phyloP scores from a whole-genome alignment of 2,329 filamentous ascomycete species.

The Colletotrichum spaethianum region DNA sequence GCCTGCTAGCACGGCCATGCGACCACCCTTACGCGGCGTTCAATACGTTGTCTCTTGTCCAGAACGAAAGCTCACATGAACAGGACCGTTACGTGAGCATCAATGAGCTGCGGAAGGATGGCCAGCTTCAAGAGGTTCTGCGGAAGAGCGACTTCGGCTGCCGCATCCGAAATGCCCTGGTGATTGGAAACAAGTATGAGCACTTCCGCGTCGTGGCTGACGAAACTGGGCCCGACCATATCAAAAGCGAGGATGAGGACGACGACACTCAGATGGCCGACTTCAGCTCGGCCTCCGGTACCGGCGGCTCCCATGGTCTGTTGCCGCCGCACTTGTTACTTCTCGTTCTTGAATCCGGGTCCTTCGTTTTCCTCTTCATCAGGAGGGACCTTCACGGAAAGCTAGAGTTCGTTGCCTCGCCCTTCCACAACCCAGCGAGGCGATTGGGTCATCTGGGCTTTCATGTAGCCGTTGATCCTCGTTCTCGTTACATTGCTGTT shows the following conservation, averaged over 20 bases:
- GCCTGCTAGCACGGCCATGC: slow-evolving; percentile 2
- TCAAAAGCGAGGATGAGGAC: slow-evolving; percentile 59
- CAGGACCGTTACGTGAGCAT: slow-evolving; percentile 86
- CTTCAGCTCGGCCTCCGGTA: slow-evolving; percentile 41
- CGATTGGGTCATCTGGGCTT: slow-evolving; percentile 71
- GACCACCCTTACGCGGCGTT: slow-evolving; percentile 12
- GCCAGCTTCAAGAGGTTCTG: slow-evolving; percentile 81
- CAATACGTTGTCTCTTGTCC: not conserved
- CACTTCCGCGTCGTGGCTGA: slow-evolving; percentile 52
- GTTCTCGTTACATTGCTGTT: slow-evolving; percentile 77
- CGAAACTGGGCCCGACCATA: slow-evolving; percentile 39
- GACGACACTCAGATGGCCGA: slow-evolving; percentile 52
- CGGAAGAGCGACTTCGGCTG: slow-evolving; percentile 84
- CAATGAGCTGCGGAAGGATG: slow-evolving; percentile 78
- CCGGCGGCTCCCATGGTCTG: slow-evolving; percentile 12
- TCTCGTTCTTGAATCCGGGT: slow-evolving; percentile 80
- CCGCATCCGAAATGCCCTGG: slow-evolving; percentile 83
- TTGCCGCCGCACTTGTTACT: slow-evolving; percentile 87
- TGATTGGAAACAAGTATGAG: slow-evolving; percentile 73
- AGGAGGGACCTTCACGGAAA: slow-evolving; percentile 58
- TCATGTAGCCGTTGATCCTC: slow-evolving; percentile 83
- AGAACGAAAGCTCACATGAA: slow-evolving; percentile 43
- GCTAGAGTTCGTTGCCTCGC: slow-evolving; percentile 73
- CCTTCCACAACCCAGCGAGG: slow-evolving; percentile 68
- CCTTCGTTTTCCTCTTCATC: slow-evolving; percentile 84